Conservation (phyloP, 108 stramenopile genomes). For the Aurantiochytrium sp. region DNA sequence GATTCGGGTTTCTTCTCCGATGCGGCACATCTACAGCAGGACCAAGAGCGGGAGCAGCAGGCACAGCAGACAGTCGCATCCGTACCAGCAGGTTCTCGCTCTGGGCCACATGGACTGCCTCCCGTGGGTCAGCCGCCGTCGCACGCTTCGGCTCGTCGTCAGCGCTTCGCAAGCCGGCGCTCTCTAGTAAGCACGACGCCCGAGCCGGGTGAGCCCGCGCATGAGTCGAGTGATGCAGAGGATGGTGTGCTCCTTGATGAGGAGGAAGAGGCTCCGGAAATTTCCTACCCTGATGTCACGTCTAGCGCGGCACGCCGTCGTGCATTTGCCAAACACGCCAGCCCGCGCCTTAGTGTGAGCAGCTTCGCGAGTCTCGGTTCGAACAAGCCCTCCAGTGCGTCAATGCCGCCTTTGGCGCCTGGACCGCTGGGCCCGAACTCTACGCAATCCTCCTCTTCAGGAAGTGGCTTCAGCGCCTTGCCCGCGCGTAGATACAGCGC, state of each 20-base stretch:
- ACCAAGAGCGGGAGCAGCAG: no score
- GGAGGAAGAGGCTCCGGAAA: background rate
- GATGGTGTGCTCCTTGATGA: background rate
- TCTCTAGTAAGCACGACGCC: background rate
- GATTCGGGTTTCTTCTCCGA: no score
- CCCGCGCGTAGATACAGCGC: background rate
- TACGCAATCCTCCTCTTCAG: no score
- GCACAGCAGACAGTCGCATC: no score
- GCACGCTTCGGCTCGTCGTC: background rate
- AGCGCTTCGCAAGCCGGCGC: background rate
- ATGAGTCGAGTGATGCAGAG: background rate
- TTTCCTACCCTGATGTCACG: background rate
- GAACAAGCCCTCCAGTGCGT: background rate
- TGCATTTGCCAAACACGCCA: background rate
- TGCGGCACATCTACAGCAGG: no score
- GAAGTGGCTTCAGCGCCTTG: no score
- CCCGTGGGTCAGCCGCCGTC: background rate
- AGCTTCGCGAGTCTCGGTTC: background rate
- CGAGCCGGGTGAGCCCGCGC: background rate
- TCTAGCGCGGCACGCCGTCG: background rate
- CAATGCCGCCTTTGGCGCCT: background rate
- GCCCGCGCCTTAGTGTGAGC: background rate
- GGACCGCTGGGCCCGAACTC: background rate
- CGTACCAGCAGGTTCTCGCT: no score
- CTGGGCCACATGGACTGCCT: background rate